These are phyloP conservation scores for Aaosphaeria pasadenensis DNA, from an alignment of 2,329 filamentous ascomycete genomes.

Conservation along the genomic window DNA sequence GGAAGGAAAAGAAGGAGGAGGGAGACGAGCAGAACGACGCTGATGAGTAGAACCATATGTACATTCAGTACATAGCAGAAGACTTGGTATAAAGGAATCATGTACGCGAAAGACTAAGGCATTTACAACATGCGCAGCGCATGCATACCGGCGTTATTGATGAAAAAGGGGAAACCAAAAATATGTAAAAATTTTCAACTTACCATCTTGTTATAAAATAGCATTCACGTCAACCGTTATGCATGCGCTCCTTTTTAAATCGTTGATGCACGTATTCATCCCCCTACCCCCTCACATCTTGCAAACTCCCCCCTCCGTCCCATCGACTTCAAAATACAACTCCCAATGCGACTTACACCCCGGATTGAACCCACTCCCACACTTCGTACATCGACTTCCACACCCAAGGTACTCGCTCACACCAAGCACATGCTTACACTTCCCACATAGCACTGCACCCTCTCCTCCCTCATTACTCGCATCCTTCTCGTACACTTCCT, in stretches of 20 bases:
- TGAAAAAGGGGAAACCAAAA: background rate
- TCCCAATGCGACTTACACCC: conserved; percentile 34
- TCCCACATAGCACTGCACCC: conserved; percentile 28
- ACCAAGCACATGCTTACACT: conserved; percentile 23
- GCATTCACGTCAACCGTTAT: background rate
- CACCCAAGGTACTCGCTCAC: conserved; percentile 29
- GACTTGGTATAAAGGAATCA: background rate
- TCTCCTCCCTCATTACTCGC: conserved; percentile 9
- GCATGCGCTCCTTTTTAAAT: background rate
- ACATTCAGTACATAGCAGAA: background rate
- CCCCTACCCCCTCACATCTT: background rate
- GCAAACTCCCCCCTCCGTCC: background rate
- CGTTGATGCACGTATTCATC: background rate
- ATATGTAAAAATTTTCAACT: background rate
- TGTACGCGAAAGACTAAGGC: background rate
- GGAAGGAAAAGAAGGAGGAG: conserved; percentile 51
- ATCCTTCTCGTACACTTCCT: background rate
- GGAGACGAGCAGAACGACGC: conserved; percentile 7
- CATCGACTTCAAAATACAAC: conserved; percentile 27
- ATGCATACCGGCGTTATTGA: background rate
- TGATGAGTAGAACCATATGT: conserved; percentile 3
- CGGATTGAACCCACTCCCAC: conserved; percentile 30
- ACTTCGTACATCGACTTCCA: conserved; percentile 23
- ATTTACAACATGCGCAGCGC: background rate
- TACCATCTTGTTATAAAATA: background rate